Percentiles rank a stretch among this genome's conserved stretches.
Evolutionary conservation across 2,329 filamentous ascomycete genomes (phyloP).

Genomic region (Talaromyces sp.): DNA sequence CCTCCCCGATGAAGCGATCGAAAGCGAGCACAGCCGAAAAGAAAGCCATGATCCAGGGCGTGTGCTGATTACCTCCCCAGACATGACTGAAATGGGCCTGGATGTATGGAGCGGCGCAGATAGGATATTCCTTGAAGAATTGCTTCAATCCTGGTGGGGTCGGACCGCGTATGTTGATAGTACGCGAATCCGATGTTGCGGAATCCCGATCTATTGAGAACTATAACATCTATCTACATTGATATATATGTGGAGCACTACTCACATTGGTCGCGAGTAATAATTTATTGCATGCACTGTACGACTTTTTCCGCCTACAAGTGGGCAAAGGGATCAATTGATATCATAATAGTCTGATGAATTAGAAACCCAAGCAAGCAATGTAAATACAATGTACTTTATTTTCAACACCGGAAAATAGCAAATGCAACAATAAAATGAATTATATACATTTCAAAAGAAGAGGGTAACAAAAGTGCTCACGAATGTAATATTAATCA

Average conservation of each 20-base stretch:
- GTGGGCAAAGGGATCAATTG: not conserved
- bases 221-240: not conserved
- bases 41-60: constrained; percentile 12
- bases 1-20: constrained; percentile 13
- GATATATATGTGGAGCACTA: not conserved
- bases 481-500: not conserved
- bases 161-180: constrained; percentile 40
- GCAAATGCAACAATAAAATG: constrained; percentile 3
- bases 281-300: not conserved
- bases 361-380: not conserved
- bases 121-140: constrained; percentile 41
- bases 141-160: constrained; percentile 44
- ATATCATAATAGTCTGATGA: not conserved
- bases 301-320: not conserved
- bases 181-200: constrained; percentile 44
- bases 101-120: constrained; percentile 47
- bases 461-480: not conserved
- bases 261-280: not conserved
- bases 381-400: not conserved
- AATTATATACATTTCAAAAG: not conserved
- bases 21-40: not conserved
- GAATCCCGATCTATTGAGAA: constrained; percentile 39
- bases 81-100: constrained; percentile 46
- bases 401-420: not conserved
- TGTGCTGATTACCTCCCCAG: constrained; percentile 38